Base-by-base conservation (phyloP, 768 basidiomycete species). In the Pleurotus giganteus region DNA sequence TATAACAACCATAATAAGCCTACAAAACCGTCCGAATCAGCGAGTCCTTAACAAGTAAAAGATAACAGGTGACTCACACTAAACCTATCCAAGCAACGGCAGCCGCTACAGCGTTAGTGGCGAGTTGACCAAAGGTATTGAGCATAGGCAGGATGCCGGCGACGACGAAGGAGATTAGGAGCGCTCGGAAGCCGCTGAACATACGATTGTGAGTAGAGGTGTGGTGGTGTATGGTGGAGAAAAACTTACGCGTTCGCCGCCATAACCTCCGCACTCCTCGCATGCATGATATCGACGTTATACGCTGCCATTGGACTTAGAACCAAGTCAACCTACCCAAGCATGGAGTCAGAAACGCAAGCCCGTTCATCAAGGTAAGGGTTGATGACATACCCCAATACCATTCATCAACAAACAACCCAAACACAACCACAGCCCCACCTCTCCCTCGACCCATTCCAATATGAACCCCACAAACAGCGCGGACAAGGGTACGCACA, bases 351-450 rank as follows among this genome's bases (percentile, higher is more conserved):
- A 42, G 53, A 12, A 56, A 17, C 5, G 4, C 28, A 28, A 41
- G 4, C 43, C 19, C 4, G 44, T 4, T 37, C 11, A 47, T 6
- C 5, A 15, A 12, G 7, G 43, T 4, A 24, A 45, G 2, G 15
- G 13, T 7, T 7, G 15, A 1, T 9, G 9, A 11, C 15, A 34
- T 28, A 34, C 15, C 26, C 87, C 86, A 17, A 86, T 27, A 13
- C 86, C 83, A 55, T 86, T 88, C 37, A 80, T 51, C 60, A 88
- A 88, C 8, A 90, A 61, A 54, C 79, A 84, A 0, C 78, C n/a
- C 4, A 86, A 66, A 57, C 76, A 80, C 9, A 83, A 60, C 1
- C 67, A 63, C 23, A 89, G 66, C 4, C 87, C 86, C 1, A 71
- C 37, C 4, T 29, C 13, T 1, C 77, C 77, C 3, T 57, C 60